Evolutionary conservation across 441 rosid species (phyloP), one percentile per base, ranked within the genome.

Genomic region (Macaranga tanarius): DNA sequence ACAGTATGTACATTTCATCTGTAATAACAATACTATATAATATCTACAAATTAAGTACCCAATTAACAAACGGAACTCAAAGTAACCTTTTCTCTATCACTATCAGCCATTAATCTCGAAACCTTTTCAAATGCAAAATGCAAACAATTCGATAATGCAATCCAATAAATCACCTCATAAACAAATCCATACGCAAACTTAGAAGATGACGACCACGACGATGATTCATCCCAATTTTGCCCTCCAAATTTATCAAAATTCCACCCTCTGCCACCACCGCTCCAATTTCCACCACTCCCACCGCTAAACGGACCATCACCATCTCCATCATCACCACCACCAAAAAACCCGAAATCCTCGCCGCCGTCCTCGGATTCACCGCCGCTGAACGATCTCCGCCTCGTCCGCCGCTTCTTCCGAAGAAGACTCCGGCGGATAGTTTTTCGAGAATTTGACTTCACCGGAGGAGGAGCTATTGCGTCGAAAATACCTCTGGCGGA

Each of bases 91-190:
- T 83, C 94, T 66, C 98, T 81, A 16, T 73, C 86, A 26, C 81
- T 75, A 45, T 76, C 86, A 0, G 87, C 77, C 54, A 84, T 56
- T 19, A 81, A 78, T 81, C 86, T 85, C 74, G 79, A 79, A 56
- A 84, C 73, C 86, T 84, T 90, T 86, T 88, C 92, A 77, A 92
- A 90, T 0, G 95, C 95, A 34, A 90, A 94, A 67, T 92, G 97
- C 71, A 90, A 83, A 40, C 98, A 94, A 38, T 86, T 92, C 50
- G 98, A 90, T 57, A 94, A 74, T 0, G 92, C 95, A 16, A 94
- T 94, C 98, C 98, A 94, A 59, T 84, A 86, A 42, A 94, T 77
- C 80, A 94, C 97, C 83, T 94, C 98, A 42, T 94, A 94, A 20
- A 92, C 84, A 17, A 94, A 94, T 31, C 80, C 85, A 73, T 87